phyloP scores from a whole-genome alignment of 208 protist genomes.

The Kentomonas sorsogonicus region DNA sequence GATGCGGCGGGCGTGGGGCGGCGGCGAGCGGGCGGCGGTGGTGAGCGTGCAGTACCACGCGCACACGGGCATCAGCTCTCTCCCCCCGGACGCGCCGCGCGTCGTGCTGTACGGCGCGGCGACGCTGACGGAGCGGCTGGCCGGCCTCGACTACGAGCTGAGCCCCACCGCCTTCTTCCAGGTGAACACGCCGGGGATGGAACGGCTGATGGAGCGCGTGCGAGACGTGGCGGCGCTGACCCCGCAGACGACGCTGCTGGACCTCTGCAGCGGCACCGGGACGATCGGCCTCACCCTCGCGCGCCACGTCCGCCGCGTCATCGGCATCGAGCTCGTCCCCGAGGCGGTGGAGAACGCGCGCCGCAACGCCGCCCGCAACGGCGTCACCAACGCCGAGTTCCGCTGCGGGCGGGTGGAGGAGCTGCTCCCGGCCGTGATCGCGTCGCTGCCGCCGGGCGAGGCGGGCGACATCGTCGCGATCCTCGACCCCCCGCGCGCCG shows the following conservation, averaged over 20 bases:
- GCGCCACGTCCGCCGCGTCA: constrained; percentile 72
- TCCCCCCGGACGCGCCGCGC: constrained; percentile 50
- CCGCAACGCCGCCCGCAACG: constrained; percentile 82
- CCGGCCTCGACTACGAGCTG: constrained; percentile 83
- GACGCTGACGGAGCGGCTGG: constrained; percentile 69
- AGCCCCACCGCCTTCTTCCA: constrained; percentile 94
- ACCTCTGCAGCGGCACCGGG: constrained; percentile 95
- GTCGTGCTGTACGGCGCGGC: constrained; percentile 51
- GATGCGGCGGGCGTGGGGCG: constrained; percentile 20
- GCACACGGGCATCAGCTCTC: constrained; percentile 62
- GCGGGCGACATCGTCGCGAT: constrained; percentile 74
- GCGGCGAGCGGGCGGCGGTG: constrained; percentile 30
- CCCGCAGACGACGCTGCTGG: constrained; percentile 74
- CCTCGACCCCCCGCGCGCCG: constrained; percentile 88
- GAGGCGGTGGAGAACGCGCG: constrained; percentile 84
- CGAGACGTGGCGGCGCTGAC: constrained; percentile 48
- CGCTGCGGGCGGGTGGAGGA: constrained; percentile 90
- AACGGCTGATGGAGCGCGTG: constrained; percentile 79
- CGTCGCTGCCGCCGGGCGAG: constrained; percentile 31
- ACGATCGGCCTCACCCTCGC: constrained; percentile 91
- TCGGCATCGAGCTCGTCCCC: constrained; percentile 92
- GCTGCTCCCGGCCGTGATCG: constrained; percentile 63
- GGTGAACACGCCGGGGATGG: constrained; percentile 91
- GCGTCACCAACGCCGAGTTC: constrained; percentile 86
- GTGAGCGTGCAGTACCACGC: constrained; percentile 74